Conservation (phyloP, 2,329 filamentous ascomycete genomes). For the Dothiorella sarmentorum region DNA sequence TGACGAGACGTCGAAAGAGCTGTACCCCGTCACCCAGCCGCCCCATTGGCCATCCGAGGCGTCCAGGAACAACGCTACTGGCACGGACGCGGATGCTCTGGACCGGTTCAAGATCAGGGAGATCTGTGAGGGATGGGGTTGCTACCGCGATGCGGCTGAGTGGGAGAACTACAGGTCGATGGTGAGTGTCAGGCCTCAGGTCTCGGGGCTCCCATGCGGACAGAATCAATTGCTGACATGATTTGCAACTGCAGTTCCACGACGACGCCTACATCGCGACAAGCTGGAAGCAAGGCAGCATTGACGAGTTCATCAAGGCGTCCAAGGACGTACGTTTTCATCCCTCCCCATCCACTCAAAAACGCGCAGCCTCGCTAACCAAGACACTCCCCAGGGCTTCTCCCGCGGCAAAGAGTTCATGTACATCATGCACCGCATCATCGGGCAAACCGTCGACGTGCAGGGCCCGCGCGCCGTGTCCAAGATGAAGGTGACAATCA, state of each 20-base stretch:
- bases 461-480: constrained; percentile 18
- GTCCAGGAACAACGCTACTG: constrained; percentile 43
- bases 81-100: constrained; percentile 40
- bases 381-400: neutral
- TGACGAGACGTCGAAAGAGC: neutral
- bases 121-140: constrained; percentile 54
- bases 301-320: constrained; percentile 28
- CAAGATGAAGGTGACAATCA: constrained; percentile 24
- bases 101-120: constrained; percentile 48
- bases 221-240: neutral
- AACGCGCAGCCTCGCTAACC: no score
- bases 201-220: no score
- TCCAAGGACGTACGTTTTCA: constrained; percentile 25
- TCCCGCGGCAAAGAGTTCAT: constrained; percentile 13
- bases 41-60: constrained; percentile 9
- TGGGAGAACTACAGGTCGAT: constrained; percentile 53
- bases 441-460: constrained; percentile 21
- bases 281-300: constrained; percentile 28
- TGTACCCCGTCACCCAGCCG: constrained; percentile 5
- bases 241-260: neutral
- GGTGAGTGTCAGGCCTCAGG: no score
- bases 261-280: constrained; percentile 34
- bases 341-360: neutral
- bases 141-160: constrained; percentile 53
- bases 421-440: constrained; percentile 22